A percentile compares a stretch with the other conserved stretches of the same genome.
phyloP scores from a whole-genome alignment of 768 basidiomycete species.

The Lactifluus piperatus region DNA sequence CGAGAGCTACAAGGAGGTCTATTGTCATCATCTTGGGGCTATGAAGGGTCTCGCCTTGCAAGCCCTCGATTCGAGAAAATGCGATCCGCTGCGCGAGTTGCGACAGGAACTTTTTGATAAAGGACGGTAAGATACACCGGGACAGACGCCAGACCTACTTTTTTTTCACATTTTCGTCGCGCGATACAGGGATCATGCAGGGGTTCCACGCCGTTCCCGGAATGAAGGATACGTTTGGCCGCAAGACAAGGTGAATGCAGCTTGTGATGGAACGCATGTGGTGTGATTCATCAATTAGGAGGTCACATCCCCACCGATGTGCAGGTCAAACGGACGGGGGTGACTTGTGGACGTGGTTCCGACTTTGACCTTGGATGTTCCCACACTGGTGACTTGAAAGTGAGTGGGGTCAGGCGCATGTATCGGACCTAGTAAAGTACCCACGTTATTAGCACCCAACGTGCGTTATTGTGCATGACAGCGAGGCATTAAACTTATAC shows the following conservation, averaged over 20 bases:
- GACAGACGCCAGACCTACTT: not conserved
- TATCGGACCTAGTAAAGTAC: too few relatives aligned
- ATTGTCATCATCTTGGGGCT: not conserved
- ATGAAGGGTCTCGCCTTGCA: slow-evolving; percentile 4
- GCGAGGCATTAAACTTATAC: too few relatives aligned
- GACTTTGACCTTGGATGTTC: not conserved
- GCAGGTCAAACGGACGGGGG: not conserved
- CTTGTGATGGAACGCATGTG: not conserved
- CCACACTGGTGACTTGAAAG: too few relatives aligned
- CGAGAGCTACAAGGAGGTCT: slow-evolving; percentile 8
- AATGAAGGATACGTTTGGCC: not conserved
- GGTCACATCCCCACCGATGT: not conserved
- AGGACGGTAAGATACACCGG: slow-evolving; percentile 4
- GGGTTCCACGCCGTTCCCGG: not conserved
- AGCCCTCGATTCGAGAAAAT: not conserved
- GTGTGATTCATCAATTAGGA: not conserved
- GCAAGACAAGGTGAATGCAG: slow-evolving; percentile 1
- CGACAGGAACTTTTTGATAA: not conserved
- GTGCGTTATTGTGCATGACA: too few relatives aligned
- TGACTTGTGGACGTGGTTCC: not conserved
- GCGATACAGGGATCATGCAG: not conserved
- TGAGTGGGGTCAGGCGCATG: too few relatives aligned
- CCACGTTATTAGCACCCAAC: too few relatives aligned
- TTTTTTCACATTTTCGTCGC: not conserved
- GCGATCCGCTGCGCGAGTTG: slow-evolving; percentile 7